Base-by-base conservation (phyloP, 257 asterid species). In the Ballota nigra region DNA sequence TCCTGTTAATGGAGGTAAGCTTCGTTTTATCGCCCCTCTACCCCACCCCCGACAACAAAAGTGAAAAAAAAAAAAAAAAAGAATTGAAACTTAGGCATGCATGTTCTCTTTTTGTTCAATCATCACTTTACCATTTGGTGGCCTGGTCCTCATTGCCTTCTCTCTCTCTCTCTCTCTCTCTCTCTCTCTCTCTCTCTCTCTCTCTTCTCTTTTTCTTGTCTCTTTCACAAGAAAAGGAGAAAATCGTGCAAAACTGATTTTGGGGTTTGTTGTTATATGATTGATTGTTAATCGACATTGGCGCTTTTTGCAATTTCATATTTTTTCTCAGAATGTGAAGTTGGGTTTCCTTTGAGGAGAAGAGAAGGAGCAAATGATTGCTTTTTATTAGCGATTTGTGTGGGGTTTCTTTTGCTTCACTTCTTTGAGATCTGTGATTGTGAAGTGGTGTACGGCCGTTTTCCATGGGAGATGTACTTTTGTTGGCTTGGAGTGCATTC, bases 361-460 rank as follows among this genome's bases (percentile, higher is more conserved):
- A 71, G 86, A 76, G 88, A 81, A 53, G 82, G 79, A 66, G 77
- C 77, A 84, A 72, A 86, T 85, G 86, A 86, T 87, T 86, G 69
- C 81, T 75, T 79, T 45, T 60, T 11, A 28, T 75, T 69, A 43
- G 79, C 81, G 64, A 66, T 72, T 81, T 20, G 11, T 81, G 75
- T 68, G 77, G 83, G 72, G 64, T 80, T 83, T 70, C 85, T 86
- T 83, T 82, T 66, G 84, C 78, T 84, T 80, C 80, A 83, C 86
- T 87, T 79, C 84, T 55, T 68, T 65, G 81, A 79, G 83, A 82
- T 85, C 78, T 83, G 79, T 49, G 10, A 75, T 77, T 83, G 80
- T 16, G 10, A 77, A 79, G 81, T 85, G 86, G 84, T 83, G 71
- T 60, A 75, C 57, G 75, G 26, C 47, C 33, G 15, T 67, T 72